Base-by-base conservation (phyloP, 2,329 filamentous ascomycete genomes). In the Fusarium falciforme region DNA sequence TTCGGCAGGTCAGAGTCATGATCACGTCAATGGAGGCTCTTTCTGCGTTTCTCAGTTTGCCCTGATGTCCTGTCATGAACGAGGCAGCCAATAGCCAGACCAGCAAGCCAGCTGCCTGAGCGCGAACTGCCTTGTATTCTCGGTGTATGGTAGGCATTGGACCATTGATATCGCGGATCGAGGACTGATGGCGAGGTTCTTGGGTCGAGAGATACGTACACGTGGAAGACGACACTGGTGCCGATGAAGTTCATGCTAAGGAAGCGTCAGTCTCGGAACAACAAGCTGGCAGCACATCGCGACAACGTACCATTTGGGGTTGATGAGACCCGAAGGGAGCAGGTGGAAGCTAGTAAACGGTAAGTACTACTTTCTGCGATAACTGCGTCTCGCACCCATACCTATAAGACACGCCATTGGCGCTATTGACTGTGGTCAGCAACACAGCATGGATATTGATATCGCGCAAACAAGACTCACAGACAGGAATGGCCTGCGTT, bases 401-500 rank as follows among this genome's bases (percentile, higher is more conserved):
- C 67, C 64, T 54, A 16, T 64, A 64, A 4, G 67, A 70, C 25
- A 64, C 67, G 10, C 57, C 61, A 22, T 67, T 63, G 36, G 20
- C 12, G 29, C 38, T 67, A 14, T 67, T 17, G n/a, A 49, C 8
- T 27, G 6, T 7, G 14, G 27, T 66, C n/a, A 61, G 44, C 44
- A 44, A 54, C 27, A 66, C 42, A 54, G 10, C 58, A 33, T 25
- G 2, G 9, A n/a, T n/a, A 17, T n/a, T 22, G 12, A 35, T 35
- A 35, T 35, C 20, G 20, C 6, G 16, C 35, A 27, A n/a, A 33
- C 17, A 42, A 38, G 22, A 70, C 67, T 67, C 61, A 72, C 67
- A 64, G 31, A 29, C 68, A 66, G 2, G 64, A 66, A 22, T 74
- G 70, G 4, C 71, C 72, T 4, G 70, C 68, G 29, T 70, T 69